Evolutionary conservation across 2,329 filamentous ascomycete species (phyloP).

Genomic region (Massarina eburnea): DNA sequence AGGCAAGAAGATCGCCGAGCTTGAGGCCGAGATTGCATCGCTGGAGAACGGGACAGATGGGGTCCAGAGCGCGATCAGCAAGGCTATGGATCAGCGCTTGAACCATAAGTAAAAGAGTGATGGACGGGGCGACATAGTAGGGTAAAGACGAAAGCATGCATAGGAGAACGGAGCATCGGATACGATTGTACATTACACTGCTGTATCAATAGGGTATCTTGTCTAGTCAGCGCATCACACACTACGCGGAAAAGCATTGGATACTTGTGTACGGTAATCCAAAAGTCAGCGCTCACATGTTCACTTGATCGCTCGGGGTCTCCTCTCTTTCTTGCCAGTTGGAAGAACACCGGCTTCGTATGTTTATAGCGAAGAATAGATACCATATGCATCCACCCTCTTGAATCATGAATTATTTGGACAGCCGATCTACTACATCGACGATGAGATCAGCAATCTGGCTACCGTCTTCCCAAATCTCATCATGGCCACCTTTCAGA

Average conservation of each 20-base stretch:
- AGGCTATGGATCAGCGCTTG: constrained; percentile 39
- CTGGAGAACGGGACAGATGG: constrained; percentile 23
- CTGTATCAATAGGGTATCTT: constrained; percentile 31
- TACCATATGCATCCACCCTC: neutral
- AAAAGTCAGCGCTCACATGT: constrained; percentile 10
- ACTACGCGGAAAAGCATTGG: constrained; percentile 18
- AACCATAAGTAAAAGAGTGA: constrained; percentile 24
- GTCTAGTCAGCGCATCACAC: neutral
- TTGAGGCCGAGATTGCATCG: constrained; percentile 28
- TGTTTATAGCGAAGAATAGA: constrained; percentile 12
- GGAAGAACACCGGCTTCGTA: constrained; percentile 15
- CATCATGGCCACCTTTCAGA: constrained; percentile 63
- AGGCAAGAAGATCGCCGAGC: constrained; percentile 33
- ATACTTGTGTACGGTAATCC: constrained; percentile 17
- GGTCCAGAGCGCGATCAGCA: constrained; percentile 35
- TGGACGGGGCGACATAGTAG: too few relatives aligned
- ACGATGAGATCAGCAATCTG: constrained; percentile 54
- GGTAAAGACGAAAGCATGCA: neutral
- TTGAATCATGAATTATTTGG: neutral
- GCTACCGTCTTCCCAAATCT: constrained; percentile 62
- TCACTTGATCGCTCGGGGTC: constrained; percentile 5
- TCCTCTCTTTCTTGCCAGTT: constrained; percentile 14
- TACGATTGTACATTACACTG: constrained; percentile 35
- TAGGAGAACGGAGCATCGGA: constrained; percentile 3
- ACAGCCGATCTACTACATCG: constrained; percentile 15